These are phyloP conservation scores for Cystobasidium pallidum DNA, from an alignment of 1,284 basidiomycete species.

Conservation along the genomic window DNA sequence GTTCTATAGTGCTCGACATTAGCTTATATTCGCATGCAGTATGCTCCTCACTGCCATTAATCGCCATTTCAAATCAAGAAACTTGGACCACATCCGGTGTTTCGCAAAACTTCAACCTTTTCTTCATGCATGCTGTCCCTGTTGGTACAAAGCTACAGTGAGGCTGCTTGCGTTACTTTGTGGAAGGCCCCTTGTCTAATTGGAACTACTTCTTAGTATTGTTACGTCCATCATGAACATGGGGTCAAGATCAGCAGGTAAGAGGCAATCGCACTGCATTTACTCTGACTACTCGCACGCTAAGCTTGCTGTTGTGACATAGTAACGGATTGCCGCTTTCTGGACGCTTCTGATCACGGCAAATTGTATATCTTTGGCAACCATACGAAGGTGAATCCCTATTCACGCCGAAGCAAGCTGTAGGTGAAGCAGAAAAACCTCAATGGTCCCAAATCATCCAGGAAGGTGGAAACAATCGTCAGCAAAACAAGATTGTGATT, in stretches of 20 bases:
- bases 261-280: neutral
- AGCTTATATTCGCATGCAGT: neutral
- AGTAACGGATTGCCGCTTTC: constrained; percentile 38
- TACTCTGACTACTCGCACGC: neutral
- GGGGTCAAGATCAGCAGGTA: constrained; percentile 31
- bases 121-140: constrained; percentile 32
- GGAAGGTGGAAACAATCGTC: no score
- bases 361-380: constrained; percentile 25
- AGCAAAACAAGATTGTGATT: no score
- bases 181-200: neutral
- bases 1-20: neutral
- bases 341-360: constrained; percentile 7
- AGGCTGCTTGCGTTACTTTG: neutral
- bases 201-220: neutral
- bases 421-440: neutral
- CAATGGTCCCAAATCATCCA: no score
- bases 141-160: constrained; percentile 24
- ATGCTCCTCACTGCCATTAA: constrained; percentile 34
- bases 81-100: constrained; percentile 31
- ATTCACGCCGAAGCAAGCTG: constrained; percentile 14
- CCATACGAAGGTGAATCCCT: constrained; percentile 36
- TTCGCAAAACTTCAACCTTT: constrained; percentile 40
- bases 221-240: constrained; percentile 23
- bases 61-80: constrained; percentile 27
- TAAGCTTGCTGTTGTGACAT: neutral